Evolutionary conservation across 225 moss, liverwort and hornwort species (phyloP).

Genomic region (Asterella californica): DNA sequence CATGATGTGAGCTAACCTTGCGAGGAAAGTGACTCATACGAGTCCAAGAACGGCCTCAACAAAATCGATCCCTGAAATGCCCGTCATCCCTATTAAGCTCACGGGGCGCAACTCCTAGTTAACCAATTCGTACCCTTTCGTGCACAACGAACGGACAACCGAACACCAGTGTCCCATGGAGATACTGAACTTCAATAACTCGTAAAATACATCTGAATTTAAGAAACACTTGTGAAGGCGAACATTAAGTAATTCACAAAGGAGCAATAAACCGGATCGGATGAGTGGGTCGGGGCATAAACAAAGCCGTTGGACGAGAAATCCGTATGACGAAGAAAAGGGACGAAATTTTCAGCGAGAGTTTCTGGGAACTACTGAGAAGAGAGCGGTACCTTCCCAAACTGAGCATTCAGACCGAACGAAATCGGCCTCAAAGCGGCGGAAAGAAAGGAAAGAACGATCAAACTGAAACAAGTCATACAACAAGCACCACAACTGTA

Average conservation of each 20-base stretch:
- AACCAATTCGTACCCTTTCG: conserved; percentile 6
- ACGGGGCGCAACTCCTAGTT: neutral
- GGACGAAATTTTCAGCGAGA: neutral
- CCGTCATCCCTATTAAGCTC: neutral
- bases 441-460: no score
- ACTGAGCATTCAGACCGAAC: no score
- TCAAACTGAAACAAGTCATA: no score
- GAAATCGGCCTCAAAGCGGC: no score
- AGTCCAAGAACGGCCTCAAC: neutral
- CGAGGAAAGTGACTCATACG: neutral
- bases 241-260: neutral
- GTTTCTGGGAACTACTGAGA: no score
- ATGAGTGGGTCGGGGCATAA: neutral
- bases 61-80: neutral
- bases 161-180: neutral
- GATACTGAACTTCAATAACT: neutral
- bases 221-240: neutral
- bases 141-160: neutral
- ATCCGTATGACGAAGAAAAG: neutral
- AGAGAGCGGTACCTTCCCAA: no score
- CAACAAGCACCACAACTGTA: neutral
- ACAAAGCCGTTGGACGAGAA: neutral
- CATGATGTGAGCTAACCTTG: no score
- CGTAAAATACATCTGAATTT: neutral
- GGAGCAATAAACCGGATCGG: neutral